phyloP scores from a whole-genome alignment of 768 basidiomycete genomes.

The Tulasnella sp. region DNA sequence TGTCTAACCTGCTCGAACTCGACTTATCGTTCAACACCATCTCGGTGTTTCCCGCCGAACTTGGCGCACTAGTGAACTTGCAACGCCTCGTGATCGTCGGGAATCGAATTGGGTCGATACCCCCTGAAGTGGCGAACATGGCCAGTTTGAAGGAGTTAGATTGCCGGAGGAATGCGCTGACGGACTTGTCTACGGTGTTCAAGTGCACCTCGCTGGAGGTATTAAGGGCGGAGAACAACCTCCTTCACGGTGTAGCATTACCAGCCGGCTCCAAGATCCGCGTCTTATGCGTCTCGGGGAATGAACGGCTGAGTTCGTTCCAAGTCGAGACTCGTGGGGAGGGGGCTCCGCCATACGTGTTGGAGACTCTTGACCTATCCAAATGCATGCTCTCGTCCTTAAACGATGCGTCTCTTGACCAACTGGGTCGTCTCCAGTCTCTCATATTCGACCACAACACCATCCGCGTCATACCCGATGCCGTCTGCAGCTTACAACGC shows the following conservation, averaged over 20 bases:
- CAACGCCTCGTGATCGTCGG: constrained; percentile 72
- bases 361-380: constrained; percentile 75
- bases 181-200: constrained; percentile 57
- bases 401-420: constrained; percentile 54
- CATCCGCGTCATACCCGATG: constrained; percentile 73
- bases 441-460: constrained; percentile 79
- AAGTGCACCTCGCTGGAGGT: constrained; percentile 54
- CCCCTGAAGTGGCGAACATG: constrained; percentile 46
- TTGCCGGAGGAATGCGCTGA: constrained; percentile 72
- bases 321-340: constrained; percentile 37
- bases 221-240: constrained; percentile 72
- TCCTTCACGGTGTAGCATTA: constrained; percentile 66
- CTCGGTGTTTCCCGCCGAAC: constrained; percentile 62
- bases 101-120: constrained; percentile 65
- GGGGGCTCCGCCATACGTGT: constrained; percentile 38
- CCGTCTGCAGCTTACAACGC: constrained; percentile 56
- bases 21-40: constrained; percentile 94
- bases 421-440: constrained; percentile 54
- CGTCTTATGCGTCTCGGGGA: constrained; percentile 65
- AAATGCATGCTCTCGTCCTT: constrained; percentile 77
- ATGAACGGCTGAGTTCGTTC: constrained; percentile 69
- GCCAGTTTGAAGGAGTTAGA: constrained; percentile 58
- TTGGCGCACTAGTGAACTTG: constrained; percentile 55
- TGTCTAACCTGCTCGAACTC: constrained; percentile 64
- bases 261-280: constrained; percentile 54